Percentiles rank a stretch among this genome's conserved stretches.
Evolutionary conservation across 768 basidiomycete species (phyloP).

Genomic region (Multifurca ochricompacta): DNA sequence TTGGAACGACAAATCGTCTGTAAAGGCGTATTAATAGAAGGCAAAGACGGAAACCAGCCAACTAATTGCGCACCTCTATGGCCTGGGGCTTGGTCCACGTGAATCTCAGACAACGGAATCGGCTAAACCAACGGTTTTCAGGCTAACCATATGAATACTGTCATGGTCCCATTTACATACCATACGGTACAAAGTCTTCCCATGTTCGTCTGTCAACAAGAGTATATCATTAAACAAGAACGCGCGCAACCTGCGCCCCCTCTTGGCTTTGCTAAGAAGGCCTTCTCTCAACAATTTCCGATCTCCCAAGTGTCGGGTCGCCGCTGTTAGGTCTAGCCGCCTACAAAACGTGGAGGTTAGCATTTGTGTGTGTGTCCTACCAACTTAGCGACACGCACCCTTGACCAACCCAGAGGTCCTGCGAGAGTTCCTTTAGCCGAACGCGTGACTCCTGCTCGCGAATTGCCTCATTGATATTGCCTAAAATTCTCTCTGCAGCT

Average conservation of each 20-base stretch:
- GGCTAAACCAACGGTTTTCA: constrained; percentile 39
- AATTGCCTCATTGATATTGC: constrained; percentile 82
- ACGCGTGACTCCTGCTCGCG: constrained; percentile 76
- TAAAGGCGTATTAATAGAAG: neutral
- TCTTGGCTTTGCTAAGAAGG: constrained; percentile 69
- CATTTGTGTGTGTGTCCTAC: neutral
- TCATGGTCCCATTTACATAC: constrained; percentile 36
- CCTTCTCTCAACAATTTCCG: constrained; percentile 78
- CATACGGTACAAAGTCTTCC: constrained; percentile 73
- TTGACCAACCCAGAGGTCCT: constrained; percentile 81
- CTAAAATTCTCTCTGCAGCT: constrained; percentile 65
- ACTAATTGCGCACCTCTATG: constrained; percentile 38
- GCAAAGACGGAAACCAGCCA: neutral
- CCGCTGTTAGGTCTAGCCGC: constrained; percentile 83
- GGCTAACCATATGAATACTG: neutral
- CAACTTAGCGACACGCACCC: constrained; percentile 40
- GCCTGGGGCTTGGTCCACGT: constrained; percentile 44
- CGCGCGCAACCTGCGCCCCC: constrained; percentile 64
- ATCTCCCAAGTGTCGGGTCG: constrained; percentile 79
- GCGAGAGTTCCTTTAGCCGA: constrained; percentile 65
- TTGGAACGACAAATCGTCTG: constrained; percentile 66
- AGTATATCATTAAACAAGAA: constrained; percentile 89
- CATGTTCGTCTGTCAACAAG: constrained; percentile 69
- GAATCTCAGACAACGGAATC: constrained; percentile 62
- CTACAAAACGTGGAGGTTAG: constrained; percentile 27